A percentile compares a stretch with the other conserved stretches of the same genome.
Evolutionary conservation across 1,284 basidiomycete genomes (phyloP).

Genomic region (Ceratobasidium sp.): DNA sequence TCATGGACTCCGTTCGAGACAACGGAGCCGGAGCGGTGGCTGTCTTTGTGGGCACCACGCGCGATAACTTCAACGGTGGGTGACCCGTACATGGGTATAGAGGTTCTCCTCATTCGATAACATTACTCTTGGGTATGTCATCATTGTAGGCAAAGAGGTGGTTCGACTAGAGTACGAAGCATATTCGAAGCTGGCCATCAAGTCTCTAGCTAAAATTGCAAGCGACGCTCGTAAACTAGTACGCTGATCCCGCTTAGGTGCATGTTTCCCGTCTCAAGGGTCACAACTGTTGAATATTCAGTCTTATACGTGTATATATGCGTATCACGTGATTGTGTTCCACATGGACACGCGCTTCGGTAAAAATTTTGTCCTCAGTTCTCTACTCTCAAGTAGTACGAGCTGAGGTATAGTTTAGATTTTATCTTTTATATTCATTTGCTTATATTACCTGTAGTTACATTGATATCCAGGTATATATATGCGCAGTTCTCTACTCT

Average conservation of each 20-base stretch:
- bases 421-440: no score
- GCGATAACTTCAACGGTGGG: slow-evolving; percentile 64
- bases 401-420: no score
- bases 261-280: no score
- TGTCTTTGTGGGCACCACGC: slow-evolving; percentile 75
- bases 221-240: slow-evolving; percentile 54
- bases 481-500: no score
- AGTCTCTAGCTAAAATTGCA: slow-evolving; percentile 70
- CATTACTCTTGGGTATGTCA: background rate
- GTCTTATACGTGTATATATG: no score
- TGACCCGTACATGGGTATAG: background rate
- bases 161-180: slow-evolving; percentile 77
- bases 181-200: slow-evolving; percentile 82
- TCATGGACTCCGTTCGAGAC: slow-evolving; percentile 66
- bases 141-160: slow-evolving; percentile 66
- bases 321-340: no score
- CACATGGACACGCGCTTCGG: no score
- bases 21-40: slow-evolving; percentile 73
- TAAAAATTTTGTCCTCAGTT: no score
- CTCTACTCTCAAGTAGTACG: no score
- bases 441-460: no score
- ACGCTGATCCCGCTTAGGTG: slow-evolving; percentile 55
- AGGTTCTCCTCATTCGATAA: slow-evolving; percentile 47
- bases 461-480: no score
- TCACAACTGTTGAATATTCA: no score